Evolutionary conservation across 768 basidiomycete genomes (phyloP).

Genomic region (Kwoniella sp.): DNA sequence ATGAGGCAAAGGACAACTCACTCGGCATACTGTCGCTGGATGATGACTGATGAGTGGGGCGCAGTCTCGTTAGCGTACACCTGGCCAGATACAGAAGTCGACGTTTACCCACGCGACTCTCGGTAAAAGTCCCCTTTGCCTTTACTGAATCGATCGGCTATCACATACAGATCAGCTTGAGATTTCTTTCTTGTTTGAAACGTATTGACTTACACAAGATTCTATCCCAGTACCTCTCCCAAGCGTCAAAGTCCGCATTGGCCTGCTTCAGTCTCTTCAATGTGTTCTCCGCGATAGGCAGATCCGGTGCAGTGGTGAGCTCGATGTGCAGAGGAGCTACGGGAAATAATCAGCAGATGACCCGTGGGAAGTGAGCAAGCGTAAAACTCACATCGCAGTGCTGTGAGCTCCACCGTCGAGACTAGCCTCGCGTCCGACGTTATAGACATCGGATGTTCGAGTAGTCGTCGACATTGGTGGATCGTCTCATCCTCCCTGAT

Average conservation of each 20-base stretch:
- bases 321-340: conserved; percentile 77
- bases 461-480: conserved; percentile 71
- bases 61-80: neutral
- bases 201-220: conserved; percentile 38
- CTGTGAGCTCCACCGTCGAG: conserved; percentile 90
- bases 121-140: conserved; percentile 75
- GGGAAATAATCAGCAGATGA: conserved; percentile 13
- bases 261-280: conserved; percentile 73
- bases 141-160: conserved; percentile 59
- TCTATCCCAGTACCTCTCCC: conserved; percentile 63
- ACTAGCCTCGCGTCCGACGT: conserved; percentile 94
- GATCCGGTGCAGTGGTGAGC: conserved; percentile 70
- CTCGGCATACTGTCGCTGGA: conserved; percentile 65
- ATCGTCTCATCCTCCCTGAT: conserved; percentile 92
- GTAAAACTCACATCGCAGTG: conserved; percentile 62
- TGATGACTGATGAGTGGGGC: conserved; percentile 59
- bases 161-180: conserved; percentile 71
- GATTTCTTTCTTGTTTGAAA: conserved; percentile 37
- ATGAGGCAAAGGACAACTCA: conserved; percentile 61
- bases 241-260: conserved; percentile 74
- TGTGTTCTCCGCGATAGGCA: conserved; percentile 72
- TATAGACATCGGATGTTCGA: conserved; percentile 84
- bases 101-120: conserved; percentile 62
- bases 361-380: conserved; percentile 1
- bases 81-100: no score